A percentile compares a stretch with the other conserved stretches of the same genome.
Conservation (phyloP, 2,329 filamentous ascomycete species). For the Trichophyton equinum region DNA sequence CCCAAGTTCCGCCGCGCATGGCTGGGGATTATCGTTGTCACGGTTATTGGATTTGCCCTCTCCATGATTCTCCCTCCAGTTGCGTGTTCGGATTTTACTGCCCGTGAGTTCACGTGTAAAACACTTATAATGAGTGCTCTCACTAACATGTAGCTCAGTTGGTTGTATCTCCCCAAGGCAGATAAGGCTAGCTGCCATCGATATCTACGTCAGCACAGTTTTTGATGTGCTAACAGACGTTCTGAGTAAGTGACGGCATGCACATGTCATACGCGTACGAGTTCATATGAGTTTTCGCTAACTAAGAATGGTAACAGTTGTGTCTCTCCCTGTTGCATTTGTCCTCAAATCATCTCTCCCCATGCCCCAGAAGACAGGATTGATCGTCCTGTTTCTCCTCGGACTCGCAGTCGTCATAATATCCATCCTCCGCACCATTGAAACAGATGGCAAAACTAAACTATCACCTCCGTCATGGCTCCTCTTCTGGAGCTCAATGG, state of each 20-base stretch:
- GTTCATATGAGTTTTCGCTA: neutral
- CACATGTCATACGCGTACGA: neutral
- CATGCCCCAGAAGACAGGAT: conserved; percentile 7
- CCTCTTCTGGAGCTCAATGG: conserved; percentile 9
- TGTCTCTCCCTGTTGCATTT: conserved; percentile 8
- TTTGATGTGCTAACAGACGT: neutral
- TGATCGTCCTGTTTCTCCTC: conserved; percentile 6
- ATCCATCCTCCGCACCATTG: conserved; percentile 7
- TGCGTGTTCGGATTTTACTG: conserved; percentile 5
- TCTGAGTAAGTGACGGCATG: neutral
- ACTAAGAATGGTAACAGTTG: conserved; percentile 1
- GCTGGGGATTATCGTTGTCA: neutral
- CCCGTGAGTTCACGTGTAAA: neutral
- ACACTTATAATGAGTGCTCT: neutral
- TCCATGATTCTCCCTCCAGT: neutral
- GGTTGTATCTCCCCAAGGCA: neutral
- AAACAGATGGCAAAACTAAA: neutral
- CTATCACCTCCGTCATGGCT: conserved; percentile 8
- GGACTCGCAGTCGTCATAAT: conserved; percentile 6
- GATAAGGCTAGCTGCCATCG: neutral
- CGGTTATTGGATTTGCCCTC: neutral
- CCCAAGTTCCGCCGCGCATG: conserved; percentile 5
- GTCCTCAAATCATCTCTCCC: conserved; percentile 8
- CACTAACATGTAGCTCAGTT: neutral
- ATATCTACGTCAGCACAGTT: neutral